phyloP scores from a whole-genome alignment of 352 stramenopile species.

The Globisporangium acanthophoron region DNA sequence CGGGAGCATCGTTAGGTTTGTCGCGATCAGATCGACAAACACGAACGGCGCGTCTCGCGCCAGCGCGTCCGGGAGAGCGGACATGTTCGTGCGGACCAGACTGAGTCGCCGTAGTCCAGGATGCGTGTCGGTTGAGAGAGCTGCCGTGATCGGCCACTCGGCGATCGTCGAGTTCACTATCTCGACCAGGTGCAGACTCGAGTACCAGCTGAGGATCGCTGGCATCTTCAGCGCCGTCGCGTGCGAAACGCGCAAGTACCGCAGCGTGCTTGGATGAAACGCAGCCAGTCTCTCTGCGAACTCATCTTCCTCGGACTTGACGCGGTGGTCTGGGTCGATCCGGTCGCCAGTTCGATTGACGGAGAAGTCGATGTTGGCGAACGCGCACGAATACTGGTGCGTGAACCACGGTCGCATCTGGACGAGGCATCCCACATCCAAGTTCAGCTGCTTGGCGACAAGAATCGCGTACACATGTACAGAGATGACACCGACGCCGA shows the following conservation, averaged over 20 bases:
- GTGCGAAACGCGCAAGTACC: slow-evolving; percentile 17
- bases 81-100: slow-evolving; percentile 5
- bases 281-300: background rate
- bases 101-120: slow-evolving; percentile 1
- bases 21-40: slow-evolving; percentile 8
- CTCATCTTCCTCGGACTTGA: background rate
- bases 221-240: slow-evolving; percentile 15
- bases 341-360: background rate
- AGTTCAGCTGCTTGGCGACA: background rate
- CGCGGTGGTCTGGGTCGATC: background rate
- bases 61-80: slow-evolving; percentile 5
- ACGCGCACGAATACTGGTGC: slow-evolving; percentile 14
- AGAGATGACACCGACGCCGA: slow-evolving; percentile 2
- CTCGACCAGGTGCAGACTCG: slow-evolving; percentile 12
- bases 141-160: slow-evolving; percentile 12
- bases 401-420: slow-evolving; percentile 19
- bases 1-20: slow-evolving; percentile 8
- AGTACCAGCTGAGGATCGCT: slow-evolving; percentile 6
- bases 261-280: slow-evolving; percentile 10
- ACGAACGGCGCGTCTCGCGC: slow-evolving; percentile 8
- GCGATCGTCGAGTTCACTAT: slow-evolving; percentile 22
- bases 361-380: slow-evolving; percentile 18
- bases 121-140: slow-evolving; percentile 2
- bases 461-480: slow-evolving; percentile 1
- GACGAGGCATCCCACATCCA: slow-evolving; percentile 2